Conservation (phyloP, 75 land plant species). For the Selaginella moellendorffii region DNA sequence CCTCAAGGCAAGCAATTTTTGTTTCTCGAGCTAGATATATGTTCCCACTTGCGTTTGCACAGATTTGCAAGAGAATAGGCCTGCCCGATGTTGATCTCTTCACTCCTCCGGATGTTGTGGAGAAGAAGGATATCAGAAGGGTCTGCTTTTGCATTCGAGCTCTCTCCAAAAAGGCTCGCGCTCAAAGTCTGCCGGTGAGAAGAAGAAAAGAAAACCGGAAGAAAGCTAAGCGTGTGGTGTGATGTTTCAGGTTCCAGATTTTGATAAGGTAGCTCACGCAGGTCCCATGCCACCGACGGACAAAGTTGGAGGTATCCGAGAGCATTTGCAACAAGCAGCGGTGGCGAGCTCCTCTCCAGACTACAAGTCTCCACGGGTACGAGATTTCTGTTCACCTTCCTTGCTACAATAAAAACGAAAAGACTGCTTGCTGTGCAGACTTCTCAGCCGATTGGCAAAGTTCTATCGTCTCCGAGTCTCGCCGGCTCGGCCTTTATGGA, state of each 20-base stretch:
- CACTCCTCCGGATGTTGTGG: slow-evolving; percentile 71
- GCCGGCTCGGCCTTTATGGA: not conserved
- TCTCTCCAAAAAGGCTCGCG: slow-evolving; percentile 59
- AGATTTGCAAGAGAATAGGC: slow-evolving; percentile 63
- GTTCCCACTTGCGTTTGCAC: not conserved
- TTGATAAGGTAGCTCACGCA: slow-evolving; percentile 37
- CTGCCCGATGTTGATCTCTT: slow-evolving; percentile 53
- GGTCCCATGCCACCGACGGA: slow-evolving; percentile 42
- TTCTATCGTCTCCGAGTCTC: not conserved
- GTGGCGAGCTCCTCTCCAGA: not conserved
- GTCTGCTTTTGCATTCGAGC: slow-evolving; percentile 66
- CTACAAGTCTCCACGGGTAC: not conserved
- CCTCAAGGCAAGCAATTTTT: slow-evolving; percentile 33
- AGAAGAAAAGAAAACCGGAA: no score
- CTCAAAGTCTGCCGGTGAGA: slow-evolving; percentile 37
- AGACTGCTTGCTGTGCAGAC: not conserved
- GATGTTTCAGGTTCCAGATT: slow-evolving; percentile 45
- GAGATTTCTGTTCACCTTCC: no score
- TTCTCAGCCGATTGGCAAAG: not conserved
- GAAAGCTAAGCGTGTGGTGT: not conserved
- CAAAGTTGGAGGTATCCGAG: slow-evolving; percentile 38
- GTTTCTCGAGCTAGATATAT: no score
- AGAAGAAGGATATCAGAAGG: slow-evolving; percentile 56
- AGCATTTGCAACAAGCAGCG: slow-evolving; percentile 28
- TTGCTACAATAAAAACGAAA: no score